Conservation (phyloP, 1,284 basidiomycete genomes). For the Exsudoporus floridanus region DNA sequence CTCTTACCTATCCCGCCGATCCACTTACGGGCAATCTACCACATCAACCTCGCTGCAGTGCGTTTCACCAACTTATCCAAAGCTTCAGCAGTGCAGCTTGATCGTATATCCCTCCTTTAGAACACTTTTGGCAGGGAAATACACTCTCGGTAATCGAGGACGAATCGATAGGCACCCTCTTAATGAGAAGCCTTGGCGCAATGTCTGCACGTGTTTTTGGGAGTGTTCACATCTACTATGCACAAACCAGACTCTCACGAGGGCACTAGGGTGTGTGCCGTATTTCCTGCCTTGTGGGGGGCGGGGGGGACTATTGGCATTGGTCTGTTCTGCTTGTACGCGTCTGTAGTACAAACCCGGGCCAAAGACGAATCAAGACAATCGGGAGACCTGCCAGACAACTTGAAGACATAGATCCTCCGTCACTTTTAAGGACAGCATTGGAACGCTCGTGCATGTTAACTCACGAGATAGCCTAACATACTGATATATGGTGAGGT, state of each 20-base stretch:
- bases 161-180: neutral
- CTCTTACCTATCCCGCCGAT: neutral
- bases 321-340: neutral
- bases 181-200: neutral
- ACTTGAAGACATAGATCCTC: too few species aligned
- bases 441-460: neutral
- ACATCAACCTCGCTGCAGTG: neutral
- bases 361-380: too few species aligned
- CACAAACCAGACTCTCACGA: neutral
- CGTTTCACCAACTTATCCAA: too few species aligned
- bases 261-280: neutral
- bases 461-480: neutral
- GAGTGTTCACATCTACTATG: neutral
- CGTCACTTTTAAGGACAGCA: too few species aligned
- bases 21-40: neutral
- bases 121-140: neutral
- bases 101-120: too few species aligned
- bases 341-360: too few species aligned
- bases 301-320: neutral
- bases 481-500: neutral
- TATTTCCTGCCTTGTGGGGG: neutral
- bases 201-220: neutral
- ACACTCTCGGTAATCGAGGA: too few species aligned
- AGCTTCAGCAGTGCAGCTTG: too few species aligned
- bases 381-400: neutral